Base-by-base conservation (phyloP, 2,329 filamentous ascomycete species). In the Rhynchosporium agropyri region DNA sequence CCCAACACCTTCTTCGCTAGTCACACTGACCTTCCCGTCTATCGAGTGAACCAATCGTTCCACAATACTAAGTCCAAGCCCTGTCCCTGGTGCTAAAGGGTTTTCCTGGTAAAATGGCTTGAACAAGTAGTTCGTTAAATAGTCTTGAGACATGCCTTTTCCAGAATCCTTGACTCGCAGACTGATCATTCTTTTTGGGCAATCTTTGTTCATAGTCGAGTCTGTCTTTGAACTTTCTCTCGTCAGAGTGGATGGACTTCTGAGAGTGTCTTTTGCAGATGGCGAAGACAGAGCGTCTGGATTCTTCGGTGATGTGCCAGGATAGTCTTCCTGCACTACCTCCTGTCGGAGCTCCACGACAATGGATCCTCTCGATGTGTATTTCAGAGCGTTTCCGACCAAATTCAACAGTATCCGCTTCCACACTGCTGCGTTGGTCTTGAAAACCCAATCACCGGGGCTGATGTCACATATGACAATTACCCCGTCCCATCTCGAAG, bases 101-200 rank as follows among this genome's bases (percentile, higher is more conserved):
- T 83, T 79, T 67, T 85, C 83, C 67, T 86, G 84, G 0, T 77
- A 71, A 62, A 84, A 84, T 0, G 82, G 81, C 0, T 79, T 82
- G 67, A 82, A 86, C 0, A 85, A 72, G 61, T 71, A 79, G 4
- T 81, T 81, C n/a, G 82, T 78, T 57, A 87, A 75, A 66, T 84
- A 89, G 12, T 87, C 82, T 36, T 81, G 78, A 0, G 82, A 84
- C 65, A 89, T 89, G 10, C 86, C 87, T 63, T 83, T 82, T 1
- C 86, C 86, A 1, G 84, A 85, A 69, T 89, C 86, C 0, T 79
- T 77, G 9, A 89, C 81, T 0, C 77, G 81, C 26, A 83, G 45
- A 6, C 20, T 43, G 20, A 62, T 31, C 20, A 40, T 43, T 28
- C 40, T 29, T 13, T 7, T 31, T 48, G 13, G 20, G 46, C 42